A percentile compares a stretch with the other conserved stretches of the same genome.
phyloP scores from a whole-genome alignment of 2,329 filamentous ascomycete genomes.

The Alternaria sp. region DNA sequence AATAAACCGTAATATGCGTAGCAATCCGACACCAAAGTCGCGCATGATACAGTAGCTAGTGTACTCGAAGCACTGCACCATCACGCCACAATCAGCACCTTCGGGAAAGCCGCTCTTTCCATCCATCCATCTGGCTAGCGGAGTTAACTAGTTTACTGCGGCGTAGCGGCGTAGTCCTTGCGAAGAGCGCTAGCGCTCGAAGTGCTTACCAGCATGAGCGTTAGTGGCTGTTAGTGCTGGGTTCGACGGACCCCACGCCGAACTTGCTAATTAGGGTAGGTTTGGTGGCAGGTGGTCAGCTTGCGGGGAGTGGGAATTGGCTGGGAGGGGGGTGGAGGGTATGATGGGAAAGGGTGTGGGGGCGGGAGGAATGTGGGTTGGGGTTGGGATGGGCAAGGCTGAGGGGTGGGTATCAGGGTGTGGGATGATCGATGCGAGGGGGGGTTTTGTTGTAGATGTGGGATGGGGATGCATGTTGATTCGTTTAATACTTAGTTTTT shows the following conservation, averaged over 20 bases:
- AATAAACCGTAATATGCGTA: background rate
- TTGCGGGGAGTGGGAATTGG: background rate
- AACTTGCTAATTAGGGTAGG: background rate
- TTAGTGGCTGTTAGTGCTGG: slow-evolving; percentile 2
- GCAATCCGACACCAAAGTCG: background rate
- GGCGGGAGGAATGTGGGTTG: background rate
- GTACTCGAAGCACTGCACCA: background rate
- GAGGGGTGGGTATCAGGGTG: background rate
- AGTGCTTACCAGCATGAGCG: background rate
- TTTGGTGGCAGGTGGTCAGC: background rate
- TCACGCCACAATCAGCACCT: background rate
- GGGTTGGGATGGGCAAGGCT: background rate
- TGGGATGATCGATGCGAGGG: background rate
- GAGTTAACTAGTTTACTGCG: background rate
- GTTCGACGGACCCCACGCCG: background rate
- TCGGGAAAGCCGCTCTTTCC: too few relatives aligned
- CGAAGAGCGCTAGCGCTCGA: background rate
- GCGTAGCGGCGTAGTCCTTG: background rate
- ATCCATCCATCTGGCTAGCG: background rate
- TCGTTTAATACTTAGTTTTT: background rate
- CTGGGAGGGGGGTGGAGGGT: background rate
- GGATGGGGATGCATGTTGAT: background rate
- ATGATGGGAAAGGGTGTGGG: background rate
- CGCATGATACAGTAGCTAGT: background rate
- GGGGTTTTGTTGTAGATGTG: background rate